phyloP scores from a whole-genome alignment of 208 protist genomes.

The Crithidia bombi region DNA sequence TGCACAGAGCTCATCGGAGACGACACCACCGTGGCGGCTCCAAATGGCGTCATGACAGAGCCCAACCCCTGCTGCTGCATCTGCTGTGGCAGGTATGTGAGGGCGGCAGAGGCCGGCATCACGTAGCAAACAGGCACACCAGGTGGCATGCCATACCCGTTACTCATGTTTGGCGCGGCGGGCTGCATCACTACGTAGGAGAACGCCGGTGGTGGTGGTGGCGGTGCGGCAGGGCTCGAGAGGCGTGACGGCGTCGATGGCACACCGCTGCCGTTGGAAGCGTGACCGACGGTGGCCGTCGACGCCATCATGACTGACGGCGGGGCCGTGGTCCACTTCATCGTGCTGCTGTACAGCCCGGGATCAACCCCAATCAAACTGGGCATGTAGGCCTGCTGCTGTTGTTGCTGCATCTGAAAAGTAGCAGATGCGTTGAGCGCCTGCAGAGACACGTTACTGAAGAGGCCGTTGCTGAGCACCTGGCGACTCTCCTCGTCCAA shows the following conservation, averaged over 20 bases:
- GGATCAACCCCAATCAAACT: conserved; percentile 6
- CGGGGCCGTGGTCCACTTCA: conserved; percentile 9
- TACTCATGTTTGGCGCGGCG: not conserved
- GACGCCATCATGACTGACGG: not conserved
- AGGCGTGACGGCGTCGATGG: not conserved
- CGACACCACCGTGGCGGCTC: not conserved
- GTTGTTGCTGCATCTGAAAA: conserved; percentile 2
- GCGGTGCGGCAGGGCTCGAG: conserved; percentile 5
- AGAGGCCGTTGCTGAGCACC: not conserved
- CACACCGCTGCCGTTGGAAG: not conserved
- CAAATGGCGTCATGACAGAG: conserved; percentile 3
- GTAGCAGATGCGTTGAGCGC: not conserved
- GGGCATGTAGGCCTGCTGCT: conserved; percentile 13
- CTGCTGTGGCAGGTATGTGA: conserved; percentile 6
- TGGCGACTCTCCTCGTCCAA: conserved; percentile 20
- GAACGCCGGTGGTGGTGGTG: not conserved
- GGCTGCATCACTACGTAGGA: conserved; percentile 27
- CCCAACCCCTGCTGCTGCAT: conserved; percentile 9
- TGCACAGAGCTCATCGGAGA: conserved; percentile 1
- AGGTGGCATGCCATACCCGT: not conserved
- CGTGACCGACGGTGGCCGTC: not conserved
- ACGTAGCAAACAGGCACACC: conserved; percentile 30
- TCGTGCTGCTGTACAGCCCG: conserved; percentile 1
- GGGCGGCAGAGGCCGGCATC: conserved; percentile 6
- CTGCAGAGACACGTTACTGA: not conserved